Base-by-base conservation (phyloP, 306 rosid species). In the Ochetophila trinervis region DNA sequence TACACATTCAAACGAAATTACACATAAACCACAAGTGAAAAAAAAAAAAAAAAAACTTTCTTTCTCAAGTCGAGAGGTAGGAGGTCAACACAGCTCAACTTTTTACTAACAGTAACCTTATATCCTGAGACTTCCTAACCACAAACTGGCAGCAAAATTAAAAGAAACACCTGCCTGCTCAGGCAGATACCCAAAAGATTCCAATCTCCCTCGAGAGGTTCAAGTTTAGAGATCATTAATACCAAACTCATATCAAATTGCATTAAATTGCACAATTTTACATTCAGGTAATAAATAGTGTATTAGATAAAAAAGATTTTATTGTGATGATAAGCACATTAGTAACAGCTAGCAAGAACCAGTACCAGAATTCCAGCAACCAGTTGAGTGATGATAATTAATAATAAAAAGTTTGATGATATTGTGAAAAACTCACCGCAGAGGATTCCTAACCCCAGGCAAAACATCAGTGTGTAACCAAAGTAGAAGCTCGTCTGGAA, bases 401-500 rank as follows among this genome's bases (percentile, higher is more conserved):
- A 3, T 74, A 16, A 27, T 27, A 27, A 14, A 19, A 24, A 60
- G 6, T 11, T 36, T 40, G 49, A 54, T 56, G 64, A 23, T 21
- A 27, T 16, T 11, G 36, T 73, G 27, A 70, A 36, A 45, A 57
- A 82, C 95, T 81, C 80, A 94, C 99, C 99, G 30, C 99, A 94
- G 57, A 94, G 95, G 79, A 90, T 90, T 74, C 99, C 99, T 64
- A 94, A 82, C 32, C 99, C 99, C 27, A 94, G 97, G 72, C 99
- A 94, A 71, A 94, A 90, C 99, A 94, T 94, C 85, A 85, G 61
- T 45, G 99, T 94, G 89, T 94, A 94, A 69, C 99, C 99, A 77
- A 94, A 94, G 72, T 94, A 94, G 84, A 94, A 94, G 85, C 99
- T 90, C 48, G 96, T 94, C 80, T 94, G 99, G 84, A 94, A 94